These are phyloP conservation scores for Euphorbia peplus DNA, from an alignment of 345 rosid genomes.

Conservation along the genomic window DNA sequence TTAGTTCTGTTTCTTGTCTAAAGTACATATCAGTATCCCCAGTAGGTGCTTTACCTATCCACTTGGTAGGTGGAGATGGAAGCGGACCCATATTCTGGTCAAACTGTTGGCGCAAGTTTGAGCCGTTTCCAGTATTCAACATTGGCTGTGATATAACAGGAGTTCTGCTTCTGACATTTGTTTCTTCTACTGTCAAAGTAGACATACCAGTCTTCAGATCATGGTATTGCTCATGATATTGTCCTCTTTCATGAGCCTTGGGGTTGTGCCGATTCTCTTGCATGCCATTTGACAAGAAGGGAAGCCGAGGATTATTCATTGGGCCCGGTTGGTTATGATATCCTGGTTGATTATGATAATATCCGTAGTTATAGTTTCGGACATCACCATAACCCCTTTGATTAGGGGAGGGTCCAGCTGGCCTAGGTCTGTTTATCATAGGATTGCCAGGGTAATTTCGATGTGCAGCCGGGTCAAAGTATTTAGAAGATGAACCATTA, in stretches of 20 bases:
- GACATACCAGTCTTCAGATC: slow-evolving; percentile 52
- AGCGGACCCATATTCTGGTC: slow-evolving; percentile 37
- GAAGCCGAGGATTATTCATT: slow-evolving; percentile 40
- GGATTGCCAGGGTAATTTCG: slow-evolving; percentile 43
- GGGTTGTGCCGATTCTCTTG: slow-evolving; percentile 42
- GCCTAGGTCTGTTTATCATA: slow-evolving; percentile 42
- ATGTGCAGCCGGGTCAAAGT: slow-evolving; percentile 42
- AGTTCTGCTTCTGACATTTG: slow-evolving; percentile 33
- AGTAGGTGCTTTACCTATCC: slow-evolving; percentile 42
- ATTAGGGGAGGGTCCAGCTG: slow-evolving; percentile 53
- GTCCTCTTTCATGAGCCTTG: slow-evolving; percentile 43
- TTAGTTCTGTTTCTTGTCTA: slow-evolving; percentile 35
- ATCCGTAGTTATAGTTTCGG: slow-evolving; percentile 40
- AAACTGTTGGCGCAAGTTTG: slow-evolving; percentile 30
- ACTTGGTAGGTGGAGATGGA: slow-evolving; percentile 64
- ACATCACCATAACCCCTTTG: slow-evolving; percentile 49
- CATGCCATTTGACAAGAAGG: slow-evolving; percentile 37
- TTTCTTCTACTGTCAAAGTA: slow-evolving; percentile 51
- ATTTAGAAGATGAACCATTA: slow-evolving; percentile 48
- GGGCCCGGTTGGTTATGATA: slow-evolving; percentile 36
- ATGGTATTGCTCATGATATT: slow-evolving; percentile 42
- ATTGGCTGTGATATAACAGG: slow-evolving; percentile 24
- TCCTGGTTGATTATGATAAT: slow-evolving; percentile 41
- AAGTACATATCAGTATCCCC: slow-evolving; percentile 33
- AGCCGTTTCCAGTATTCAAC: slow-evolving; percentile 31